Base-by-base conservation (phyloP, 2,329 filamentous ascomycete genomes). In the Leptosphaerulina australis region DNA sequence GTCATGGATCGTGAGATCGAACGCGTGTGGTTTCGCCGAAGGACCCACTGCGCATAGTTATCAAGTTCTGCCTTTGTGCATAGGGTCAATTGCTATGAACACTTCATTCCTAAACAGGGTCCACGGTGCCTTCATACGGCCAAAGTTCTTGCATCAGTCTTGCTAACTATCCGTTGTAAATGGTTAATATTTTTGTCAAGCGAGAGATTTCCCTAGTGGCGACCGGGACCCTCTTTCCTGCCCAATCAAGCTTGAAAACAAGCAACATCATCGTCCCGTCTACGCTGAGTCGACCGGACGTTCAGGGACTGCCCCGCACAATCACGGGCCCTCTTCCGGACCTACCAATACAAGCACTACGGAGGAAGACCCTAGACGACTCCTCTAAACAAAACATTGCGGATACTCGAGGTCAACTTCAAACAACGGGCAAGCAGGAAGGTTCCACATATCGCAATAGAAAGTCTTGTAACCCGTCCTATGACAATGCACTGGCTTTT, bases 261-360 rank as follows among this genome's bases (percentile, higher is more conserved):
- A 18, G 11, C 5, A 41, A 48, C 37, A 25, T 24, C 18, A 14
- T 24, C 18, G 18, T 36, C 31, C 38, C 37, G 24, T 40, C 17
- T 26, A 17, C 36, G 44, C 24, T 48, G 24, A 22, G 38, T 31
- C 45, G 44, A 28, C 35, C 30, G 35, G 34, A 50, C 26, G 28
- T 14, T 40, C 47, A 40, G 40, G 40, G 20, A 44, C 29, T 40
- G 47, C 48, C 29, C 41, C 36, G 17, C 35, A 33, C 18, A n/a
- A 20, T 8, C 11, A 36, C 22, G 29, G 30, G 37, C 40, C 24
- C 36, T 36, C n/a, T 40, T 17, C 24, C 17, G 25, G 11, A 4
- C 5, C 26, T 4, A 8, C 40, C 28, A 44, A 38, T 50, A 2
- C 26, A 10, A n/a, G 22, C n/a, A 20, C 17, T 14, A 22, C 20